Evolutionary conservation across 768 basidiomycete genomes (phyloP).

Genomic region (Boletus edulis): DNA sequence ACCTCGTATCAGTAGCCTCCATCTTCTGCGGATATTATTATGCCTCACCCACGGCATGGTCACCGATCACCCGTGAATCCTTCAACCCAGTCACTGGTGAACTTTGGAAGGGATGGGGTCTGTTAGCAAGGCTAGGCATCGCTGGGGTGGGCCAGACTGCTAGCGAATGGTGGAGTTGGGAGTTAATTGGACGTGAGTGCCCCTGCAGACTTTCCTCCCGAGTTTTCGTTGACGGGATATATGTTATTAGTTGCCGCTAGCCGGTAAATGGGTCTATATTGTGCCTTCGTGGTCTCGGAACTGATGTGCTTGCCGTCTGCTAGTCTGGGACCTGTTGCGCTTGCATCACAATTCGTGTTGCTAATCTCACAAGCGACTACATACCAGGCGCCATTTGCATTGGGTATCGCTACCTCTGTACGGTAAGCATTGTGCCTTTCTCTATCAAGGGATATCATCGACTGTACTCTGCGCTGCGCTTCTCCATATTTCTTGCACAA

Average conservation of each 20-base stretch:
- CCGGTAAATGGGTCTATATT: conserved; percentile 33
- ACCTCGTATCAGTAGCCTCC: conserved; percentile 66
- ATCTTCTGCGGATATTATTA: conserved; percentile 62
- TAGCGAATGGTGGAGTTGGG: conserved; percentile 98
- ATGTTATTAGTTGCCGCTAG: conserved; percentile 49
- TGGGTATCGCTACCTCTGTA: conserved; percentile 83
- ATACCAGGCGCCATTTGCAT: conserved; percentile 80
- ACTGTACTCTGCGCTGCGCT: neutral
- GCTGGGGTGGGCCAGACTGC: conserved; percentile 83
- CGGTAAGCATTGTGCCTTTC: conserved; percentile 45
- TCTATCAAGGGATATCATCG: neutral
- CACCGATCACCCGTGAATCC: conserved; percentile 31
- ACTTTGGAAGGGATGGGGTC: conserved; percentile 64
- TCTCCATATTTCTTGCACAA: neutral
- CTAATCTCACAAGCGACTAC: conserved; percentile 71
- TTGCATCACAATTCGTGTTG: conserved; percentile 89
- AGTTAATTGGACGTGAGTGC: conserved; percentile 56
- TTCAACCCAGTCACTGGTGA: conserved; percentile 52
- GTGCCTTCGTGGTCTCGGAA: neutral
- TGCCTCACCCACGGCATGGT: conserved; percentile 75
- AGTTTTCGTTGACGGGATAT: neutral
- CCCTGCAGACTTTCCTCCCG: neutral
- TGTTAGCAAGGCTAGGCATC: conserved; percentile 72
- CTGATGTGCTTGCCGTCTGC: conserved; percentile 11
- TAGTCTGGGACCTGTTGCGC: conserved; percentile 73